These are phyloP conservation scores for Osmozyma mogii DNA, from an alignment of 805 yeast species.

Conservation along the genomic window DNA sequence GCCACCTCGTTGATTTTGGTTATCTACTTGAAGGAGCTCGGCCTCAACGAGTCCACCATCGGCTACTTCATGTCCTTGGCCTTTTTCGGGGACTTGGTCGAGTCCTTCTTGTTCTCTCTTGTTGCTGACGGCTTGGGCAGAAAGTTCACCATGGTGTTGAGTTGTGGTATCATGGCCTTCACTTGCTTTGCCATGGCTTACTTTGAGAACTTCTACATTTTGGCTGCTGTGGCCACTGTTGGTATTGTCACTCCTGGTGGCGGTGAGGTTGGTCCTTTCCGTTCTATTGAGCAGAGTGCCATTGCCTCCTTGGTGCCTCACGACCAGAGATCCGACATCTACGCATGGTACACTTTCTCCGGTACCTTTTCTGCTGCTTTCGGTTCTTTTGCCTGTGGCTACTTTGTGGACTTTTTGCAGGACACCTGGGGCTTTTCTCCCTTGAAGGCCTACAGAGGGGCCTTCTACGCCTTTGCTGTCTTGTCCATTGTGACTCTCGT, in stretches of 20 bases:
- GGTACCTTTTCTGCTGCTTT: conserved; percentile 41
- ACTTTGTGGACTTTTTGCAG: conserved; percentile 11
- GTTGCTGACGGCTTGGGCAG: conserved; percentile 44
- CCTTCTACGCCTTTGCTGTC: conserved; percentile 19
- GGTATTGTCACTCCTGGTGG: conserved; percentile 57
- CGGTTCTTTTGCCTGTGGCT: conserved; percentile 38
- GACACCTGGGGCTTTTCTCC: conserved; percentile 10
- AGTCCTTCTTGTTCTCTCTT: conserved; percentile 39
- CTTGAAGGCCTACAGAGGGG: conserved; percentile 21
- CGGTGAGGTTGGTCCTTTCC: conserved; percentile 51
- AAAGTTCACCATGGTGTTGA: conserved; percentile 27
- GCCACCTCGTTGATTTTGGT: conserved; percentile 35
- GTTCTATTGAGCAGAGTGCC: conserved; percentile 48
- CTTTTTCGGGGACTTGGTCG: conserved; percentile 42
- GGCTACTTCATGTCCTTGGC: conserved; percentile 44
- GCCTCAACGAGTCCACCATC: conserved; percentile 33
- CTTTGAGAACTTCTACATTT: conserved; percentile 21
- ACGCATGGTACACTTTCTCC: conserved; percentile 48
- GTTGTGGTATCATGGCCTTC: conserved; percentile 33
- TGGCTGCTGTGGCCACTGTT: conserved; percentile 32
- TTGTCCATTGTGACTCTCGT: conserved; percentile 14
- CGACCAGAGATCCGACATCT: conserved; percentile 42
- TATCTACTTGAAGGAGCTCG: conserved; percentile 34
- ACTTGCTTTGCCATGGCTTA: conserved; percentile 36
- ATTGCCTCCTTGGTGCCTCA: conserved; percentile 39